phyloP scores from a whole-genome alignment of 306 rosid species.

The Fagus crenata region DNA sequence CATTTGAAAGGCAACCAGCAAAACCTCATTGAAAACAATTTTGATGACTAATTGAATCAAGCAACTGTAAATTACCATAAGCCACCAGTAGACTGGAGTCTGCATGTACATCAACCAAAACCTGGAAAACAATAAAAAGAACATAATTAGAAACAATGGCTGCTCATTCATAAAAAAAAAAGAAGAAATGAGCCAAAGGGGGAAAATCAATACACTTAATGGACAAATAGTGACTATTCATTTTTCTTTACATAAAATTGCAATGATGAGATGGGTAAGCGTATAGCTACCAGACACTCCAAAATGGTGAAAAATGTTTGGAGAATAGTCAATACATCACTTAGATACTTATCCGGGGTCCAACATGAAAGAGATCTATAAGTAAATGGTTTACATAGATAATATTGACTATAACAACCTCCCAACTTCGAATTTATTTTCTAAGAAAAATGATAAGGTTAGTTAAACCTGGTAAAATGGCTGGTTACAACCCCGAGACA shows the following conservation, averaged over 20 bases:
- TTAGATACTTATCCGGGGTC: too few relatives aligned
- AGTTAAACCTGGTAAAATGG: slow-evolving; percentile 84
- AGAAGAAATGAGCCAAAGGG: slow-evolving; percentile 1
- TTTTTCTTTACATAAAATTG: slow-evolving; percentile 2
- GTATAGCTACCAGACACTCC: not conserved
- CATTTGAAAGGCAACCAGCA: not conserved
- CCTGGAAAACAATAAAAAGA: slow-evolving; percentile 46
- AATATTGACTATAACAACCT: slow-evolving; percentile 18
- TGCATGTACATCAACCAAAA: slow-evolving; percentile 75
- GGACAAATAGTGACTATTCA: slow-evolving; percentile 4
- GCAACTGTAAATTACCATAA: slow-evolving; percentile 57
- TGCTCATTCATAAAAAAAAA: not conserved
- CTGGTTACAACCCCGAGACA: slow-evolving; percentile 71
- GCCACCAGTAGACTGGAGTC: slow-evolving; percentile 88
- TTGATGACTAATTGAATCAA: slow-evolving; percentile 9
- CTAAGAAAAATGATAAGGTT: not conserved
- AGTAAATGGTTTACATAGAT: not conserved
- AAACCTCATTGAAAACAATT: slow-evolving; percentile 18
- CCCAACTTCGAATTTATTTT: not conserved
- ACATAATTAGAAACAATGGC: slow-evolving; percentile 4
- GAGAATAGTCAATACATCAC: not conserved
- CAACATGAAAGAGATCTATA: not conserved
- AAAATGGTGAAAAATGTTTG: not conserved
- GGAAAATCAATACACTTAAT: not conserved
- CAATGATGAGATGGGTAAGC: not conserved